Conservation (phyloP, 2,329 filamentous ascomycete genomes). For the Phialophora verrucosa region DNA sequence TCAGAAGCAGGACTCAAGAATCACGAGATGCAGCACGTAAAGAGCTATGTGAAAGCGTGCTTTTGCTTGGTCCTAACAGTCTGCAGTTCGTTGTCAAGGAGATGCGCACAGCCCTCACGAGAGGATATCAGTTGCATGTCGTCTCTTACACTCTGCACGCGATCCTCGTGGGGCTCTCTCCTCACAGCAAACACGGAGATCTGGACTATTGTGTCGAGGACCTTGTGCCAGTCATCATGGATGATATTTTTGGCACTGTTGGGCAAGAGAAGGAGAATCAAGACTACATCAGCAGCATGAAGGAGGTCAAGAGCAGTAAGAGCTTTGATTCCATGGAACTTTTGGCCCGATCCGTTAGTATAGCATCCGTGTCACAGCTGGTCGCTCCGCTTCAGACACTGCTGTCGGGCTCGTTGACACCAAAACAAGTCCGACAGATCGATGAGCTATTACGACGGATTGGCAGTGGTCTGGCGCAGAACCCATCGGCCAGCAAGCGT, state of each 20-base stretch:
- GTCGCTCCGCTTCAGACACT: slow-evolving; percentile 78
- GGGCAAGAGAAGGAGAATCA: slow-evolving; percentile 97
- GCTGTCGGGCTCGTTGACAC: slow-evolving; percentile 80
- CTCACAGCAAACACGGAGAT: slow-evolving; percentile 77
- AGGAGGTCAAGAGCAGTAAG: slow-evolving; percentile 97
- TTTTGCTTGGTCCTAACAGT: slow-evolving; percentile 78
- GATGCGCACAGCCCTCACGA: slow-evolving; percentile 77
- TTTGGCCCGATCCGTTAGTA: slow-evolving; percentile 79
- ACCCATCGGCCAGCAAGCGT: slow-evolving; percentile 75
- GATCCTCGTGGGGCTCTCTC: slow-evolving; percentile 76
- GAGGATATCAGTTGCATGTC: slow-evolving; percentile 92
- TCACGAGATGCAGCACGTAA: slow-evolving; percentile 89
- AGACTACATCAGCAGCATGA: slow-evolving; percentile 93
- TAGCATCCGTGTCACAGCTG: slow-evolving; percentile 74
- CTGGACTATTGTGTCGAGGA: slow-evolving; percentile 84
- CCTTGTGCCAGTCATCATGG: slow-evolving; percentile 87
- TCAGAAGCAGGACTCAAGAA: slow-evolving; percentile 86
- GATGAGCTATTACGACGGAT: slow-evolving; percentile 87
- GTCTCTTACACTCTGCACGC: slow-evolving; percentile 94
- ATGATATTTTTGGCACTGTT: slow-evolving; percentile 91
- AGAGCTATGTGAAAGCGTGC: slow-evolving; percentile 82
- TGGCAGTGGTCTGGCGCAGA: slow-evolving; percentile 79
- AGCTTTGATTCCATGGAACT: slow-evolving; percentile 98
- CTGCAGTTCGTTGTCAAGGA: slow-evolving; percentile 95
- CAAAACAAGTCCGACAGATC: slow-evolving; percentile 84